Percentiles rank a stretch among this genome's conserved stretches.
Conservation (phyloP, 2,329 filamentous ascomycete species). For the Niveomyces coronatus region DNA sequence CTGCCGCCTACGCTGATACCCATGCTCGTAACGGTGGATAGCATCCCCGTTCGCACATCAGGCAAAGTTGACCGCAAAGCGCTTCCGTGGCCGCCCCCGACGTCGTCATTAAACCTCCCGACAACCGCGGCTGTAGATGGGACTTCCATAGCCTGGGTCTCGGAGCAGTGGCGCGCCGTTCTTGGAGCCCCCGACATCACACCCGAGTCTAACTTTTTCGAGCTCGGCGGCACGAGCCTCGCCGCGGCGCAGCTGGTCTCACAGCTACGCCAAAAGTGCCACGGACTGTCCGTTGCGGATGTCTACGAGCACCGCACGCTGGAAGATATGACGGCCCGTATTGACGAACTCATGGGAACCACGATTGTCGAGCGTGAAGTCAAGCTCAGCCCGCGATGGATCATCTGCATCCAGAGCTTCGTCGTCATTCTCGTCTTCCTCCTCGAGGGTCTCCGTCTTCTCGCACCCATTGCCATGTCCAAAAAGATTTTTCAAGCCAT, state of each 20-base stretch:
- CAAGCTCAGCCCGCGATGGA: constrained; percentile 13
- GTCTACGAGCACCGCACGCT: constrained; percentile 14
- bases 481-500: constrained; percentile 11
- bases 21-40: constrained; percentile 13
- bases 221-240: constrained; percentile 15
- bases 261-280: constrained; percentile 12
- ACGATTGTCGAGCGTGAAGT: constrained; percentile 11
- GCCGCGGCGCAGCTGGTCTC: constrained; percentile 16
- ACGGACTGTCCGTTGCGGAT: constrained; percentile 14
- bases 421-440: constrained; percentile 11
- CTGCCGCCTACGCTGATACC: constrained; percentile 14
- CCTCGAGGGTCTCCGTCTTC: constrained; percentile 10
- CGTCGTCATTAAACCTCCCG: not conserved
- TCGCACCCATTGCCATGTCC: constrained; percentile 7
- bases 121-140: not conserved
- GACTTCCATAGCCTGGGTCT: constrained; percentile 13
- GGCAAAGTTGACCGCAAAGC: constrained; percentile 16
- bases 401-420: constrained; percentile 12
- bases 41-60: constrained; percentile 14
- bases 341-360: constrained; percentile 12
- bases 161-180: constrained; percentile 14
- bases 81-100: constrained; percentile 8
- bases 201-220: constrained; percentile 13
- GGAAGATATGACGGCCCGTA: constrained; percentile 11
- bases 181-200: constrained; percentile 11